Evolutionary conservation across 805 yeast genomes (phyloP).

Genomic region (Nakazawaea peltata): DNA sequence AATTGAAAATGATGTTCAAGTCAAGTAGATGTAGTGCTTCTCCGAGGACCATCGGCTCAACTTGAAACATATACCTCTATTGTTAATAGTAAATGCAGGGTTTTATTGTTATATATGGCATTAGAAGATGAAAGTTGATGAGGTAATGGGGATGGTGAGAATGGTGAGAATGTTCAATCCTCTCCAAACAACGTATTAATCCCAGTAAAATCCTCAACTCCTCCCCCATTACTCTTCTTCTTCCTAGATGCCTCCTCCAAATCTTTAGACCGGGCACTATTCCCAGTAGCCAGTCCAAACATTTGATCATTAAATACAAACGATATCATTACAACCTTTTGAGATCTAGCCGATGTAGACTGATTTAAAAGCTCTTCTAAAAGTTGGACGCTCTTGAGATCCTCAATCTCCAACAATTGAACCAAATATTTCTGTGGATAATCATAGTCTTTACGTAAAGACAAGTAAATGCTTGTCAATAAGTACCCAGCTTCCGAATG

Average conservation of each 20-base stretch:
- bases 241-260: slow-evolving; percentile 43
- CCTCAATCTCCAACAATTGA: slow-evolving; percentile 6
- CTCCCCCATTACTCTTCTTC: slow-evolving; percentile 30
- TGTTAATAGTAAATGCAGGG: no score
- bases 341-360: slow-evolving; percentile 68
- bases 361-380: slow-evolving; percentile 57
- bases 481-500: slow-evolving; percentile 91
- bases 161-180: slow-evolving; percentile 13
- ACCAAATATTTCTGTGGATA: slow-evolving; percentile 44
- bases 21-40: no score
- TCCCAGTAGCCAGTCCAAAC: slow-evolving; percentile 34
- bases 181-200: slow-evolving; percentile 51
- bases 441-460: slow-evolving; percentile 59
- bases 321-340: slow-evolving; percentile 71
- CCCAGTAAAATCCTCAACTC: slow-evolving; percentile 45
- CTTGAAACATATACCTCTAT: no score
- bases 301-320: slow-evolving; percentile 60
- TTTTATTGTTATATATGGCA: no score
- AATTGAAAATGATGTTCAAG: no score
- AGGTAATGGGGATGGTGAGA: no score
- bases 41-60: no score
- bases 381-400: slow-evolving; percentile 49
- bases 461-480: slow-evolving; percentile 69
- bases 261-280: slow-evolving; percentile 39
- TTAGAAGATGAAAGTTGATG: no score